phyloP scores from a whole-genome alignment of 306 rosid genomes.

The Boehmeria nivea region DNA sequence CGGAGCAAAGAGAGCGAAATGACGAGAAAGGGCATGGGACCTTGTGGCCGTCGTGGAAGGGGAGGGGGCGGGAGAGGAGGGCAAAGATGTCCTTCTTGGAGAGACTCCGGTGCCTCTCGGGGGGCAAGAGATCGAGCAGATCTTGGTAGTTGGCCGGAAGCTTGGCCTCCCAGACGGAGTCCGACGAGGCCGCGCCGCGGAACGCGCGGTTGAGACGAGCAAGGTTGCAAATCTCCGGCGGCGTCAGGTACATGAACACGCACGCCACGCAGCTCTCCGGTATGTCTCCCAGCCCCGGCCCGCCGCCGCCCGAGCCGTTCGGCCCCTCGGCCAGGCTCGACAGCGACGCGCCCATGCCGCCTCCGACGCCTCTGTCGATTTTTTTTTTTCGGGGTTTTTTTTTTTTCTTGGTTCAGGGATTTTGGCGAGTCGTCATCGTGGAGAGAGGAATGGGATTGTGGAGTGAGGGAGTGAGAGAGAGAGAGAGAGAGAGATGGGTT shows the following conservation, averaged over 20 bases:
- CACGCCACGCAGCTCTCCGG: constrained; percentile 91
- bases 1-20: background rate
- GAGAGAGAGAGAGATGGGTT: no score
- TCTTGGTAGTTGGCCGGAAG: constrained; percentile 67
- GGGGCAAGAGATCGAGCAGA: constrained; percentile 59
- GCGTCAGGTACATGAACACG: constrained; percentile 67
- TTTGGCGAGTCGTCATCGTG: no score
- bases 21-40: constrained; percentile 17
- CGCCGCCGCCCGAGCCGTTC: constrained; percentile 44
- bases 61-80: constrained; percentile 57
- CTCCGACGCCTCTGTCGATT: no score
- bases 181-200: constrained; percentile 89
- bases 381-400: no score
- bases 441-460: no score
- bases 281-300: constrained; percentile 82
- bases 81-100: constrained; percentile 75
- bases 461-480: no score
- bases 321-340: constrained; percentile 59
- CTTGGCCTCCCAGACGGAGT: constrained; percentile 75
- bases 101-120: constrained; percentile 43
- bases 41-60: constrained; percentile 65
- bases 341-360: constrained; percentile 83
- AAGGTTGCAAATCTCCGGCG: constrained; percentile 87
- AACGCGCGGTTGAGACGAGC: constrained; percentile 79
- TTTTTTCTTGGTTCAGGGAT: no score